These are phyloP conservation scores for Byssoonygena ceratinophila DNA, from an alignment of 2,329 filamentous ascomycete genomes.

Conservation along the genomic window DNA sequence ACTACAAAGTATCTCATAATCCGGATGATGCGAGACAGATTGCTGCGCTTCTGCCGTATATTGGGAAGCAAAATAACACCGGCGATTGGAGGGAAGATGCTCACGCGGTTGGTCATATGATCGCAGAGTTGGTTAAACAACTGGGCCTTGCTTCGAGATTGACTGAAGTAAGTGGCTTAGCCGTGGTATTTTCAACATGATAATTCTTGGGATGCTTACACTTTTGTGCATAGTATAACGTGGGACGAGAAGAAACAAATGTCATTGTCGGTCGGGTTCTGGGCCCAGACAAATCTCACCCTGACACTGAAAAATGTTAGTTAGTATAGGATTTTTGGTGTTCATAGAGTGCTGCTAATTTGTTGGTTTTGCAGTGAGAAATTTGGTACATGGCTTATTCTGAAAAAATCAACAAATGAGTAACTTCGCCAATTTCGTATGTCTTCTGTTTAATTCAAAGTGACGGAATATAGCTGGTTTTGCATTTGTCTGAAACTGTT, in stretches of 20 bases:
- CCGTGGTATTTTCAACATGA: background rate
- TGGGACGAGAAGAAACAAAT: conserved; percentile 12
- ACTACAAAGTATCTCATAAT: conserved; percentile 12
- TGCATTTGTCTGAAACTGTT: no score
- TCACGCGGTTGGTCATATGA: conserved; percentile 9
- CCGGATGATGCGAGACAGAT: conserved; percentile 17
- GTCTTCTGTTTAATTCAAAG: background rate
- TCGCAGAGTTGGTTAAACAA: conserved; percentile 7
- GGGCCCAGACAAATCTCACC: conserved; percentile 10
- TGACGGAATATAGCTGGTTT: no score
- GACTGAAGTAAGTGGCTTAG: conserved; percentile 10
- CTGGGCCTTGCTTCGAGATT: conserved; percentile 12
- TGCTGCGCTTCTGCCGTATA: conserved; percentile 20
- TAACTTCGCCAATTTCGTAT: background rate
- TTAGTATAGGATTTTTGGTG: background rate
- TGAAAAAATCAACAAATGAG: background rate
- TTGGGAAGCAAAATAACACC: conserved; percentile 17
- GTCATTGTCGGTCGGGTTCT: conserved; percentile 13
- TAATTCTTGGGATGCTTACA: background rate
- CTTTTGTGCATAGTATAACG: conserved; percentile 13
- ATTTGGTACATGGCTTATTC: background rate
- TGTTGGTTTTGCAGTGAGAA: background rate
- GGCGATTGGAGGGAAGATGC: conserved; percentile 17
- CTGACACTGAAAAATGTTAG: conserved; percentile 13
- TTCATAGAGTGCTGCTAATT: background rate